phyloP scores from a whole-genome alignment of 2,329 filamentous ascomycete genomes.

The Aspergillus ibericus region DNA sequence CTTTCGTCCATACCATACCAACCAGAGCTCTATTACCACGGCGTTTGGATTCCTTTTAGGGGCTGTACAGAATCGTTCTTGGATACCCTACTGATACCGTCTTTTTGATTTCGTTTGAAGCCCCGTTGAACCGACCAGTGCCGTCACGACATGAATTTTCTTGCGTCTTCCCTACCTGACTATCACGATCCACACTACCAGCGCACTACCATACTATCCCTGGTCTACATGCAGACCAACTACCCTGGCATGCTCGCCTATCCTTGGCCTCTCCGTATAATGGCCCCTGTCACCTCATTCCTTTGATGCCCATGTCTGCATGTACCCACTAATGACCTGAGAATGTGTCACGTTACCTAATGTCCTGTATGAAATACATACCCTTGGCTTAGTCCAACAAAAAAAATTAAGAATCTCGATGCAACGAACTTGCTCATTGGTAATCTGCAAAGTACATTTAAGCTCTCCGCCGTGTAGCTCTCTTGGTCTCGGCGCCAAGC shows the following conservation, averaged over 20 bases:
- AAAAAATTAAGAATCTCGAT: neutral
- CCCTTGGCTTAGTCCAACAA: conserved; percentile 6
- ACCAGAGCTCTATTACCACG: neutral
- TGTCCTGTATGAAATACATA: conserved; percentile 16
- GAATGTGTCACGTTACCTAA: conserved; percentile 17
- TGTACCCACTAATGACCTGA: conserved; percentile 17
- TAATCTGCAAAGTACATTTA: neutral
- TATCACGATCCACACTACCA: neutral
- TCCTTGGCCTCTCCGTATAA: neutral
- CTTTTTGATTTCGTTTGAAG: conserved; percentile 5
- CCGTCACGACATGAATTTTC: neutral
- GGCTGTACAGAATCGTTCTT: neutral
- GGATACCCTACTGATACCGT: conserved; percentile 8
- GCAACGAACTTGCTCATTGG: neutral
- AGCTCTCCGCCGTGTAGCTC: neutral
- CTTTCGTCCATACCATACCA: neutral
- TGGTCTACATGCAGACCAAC: neutral
- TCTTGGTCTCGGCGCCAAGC: neutral
- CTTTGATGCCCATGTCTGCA: conserved; percentile 2
- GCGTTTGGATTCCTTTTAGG: neutral
- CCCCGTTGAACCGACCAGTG: neutral
- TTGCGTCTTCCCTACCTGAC: neutral
- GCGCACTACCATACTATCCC: neutral
- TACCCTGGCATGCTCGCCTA: neutral
- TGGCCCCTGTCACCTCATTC: neutral